Conservation (phyloP, 2,329 filamentous ascomycete species). For the Paecilomyces formosus region DNA sequence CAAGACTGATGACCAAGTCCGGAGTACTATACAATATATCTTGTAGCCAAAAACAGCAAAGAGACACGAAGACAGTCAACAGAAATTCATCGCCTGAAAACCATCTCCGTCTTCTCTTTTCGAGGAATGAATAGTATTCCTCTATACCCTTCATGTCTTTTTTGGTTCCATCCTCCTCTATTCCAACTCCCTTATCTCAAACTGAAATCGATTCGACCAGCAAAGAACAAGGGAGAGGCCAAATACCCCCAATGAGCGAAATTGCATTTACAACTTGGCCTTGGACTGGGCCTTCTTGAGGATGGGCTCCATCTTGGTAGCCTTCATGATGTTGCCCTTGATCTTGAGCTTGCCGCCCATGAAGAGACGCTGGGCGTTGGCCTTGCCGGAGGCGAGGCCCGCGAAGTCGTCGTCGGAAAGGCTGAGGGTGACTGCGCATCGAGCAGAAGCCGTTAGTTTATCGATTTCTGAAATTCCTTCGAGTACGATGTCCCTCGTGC, state of each 20-base stretch:
- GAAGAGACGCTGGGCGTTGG: slow-evolving; percentile 90
- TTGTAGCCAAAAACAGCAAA: neutral
- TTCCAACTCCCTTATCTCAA: neutral
- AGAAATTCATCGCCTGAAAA: neutral
- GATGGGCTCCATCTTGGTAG: slow-evolving; percentile 91
- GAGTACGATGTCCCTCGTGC: neutral
- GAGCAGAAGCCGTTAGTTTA: neutral
- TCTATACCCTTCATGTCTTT: neutral
- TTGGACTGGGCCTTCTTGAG: slow-evolving; percentile 79
- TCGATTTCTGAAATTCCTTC: neutral
- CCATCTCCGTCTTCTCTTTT: neutral
- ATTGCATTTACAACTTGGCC: slow-evolving; percentile 67
- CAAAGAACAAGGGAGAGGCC: neutral
- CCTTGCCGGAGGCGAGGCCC: slow-evolving; percentile 75
- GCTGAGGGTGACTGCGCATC: slow-evolving; percentile 63
- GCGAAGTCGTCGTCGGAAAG: slow-evolving; percentile 83
- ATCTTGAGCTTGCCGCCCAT: slow-evolving; percentile 99
- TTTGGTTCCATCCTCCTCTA: neutral
- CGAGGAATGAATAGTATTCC: neutral
- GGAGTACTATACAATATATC: neutral
- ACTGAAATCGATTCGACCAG: neutral
- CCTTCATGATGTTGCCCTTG: slow-evolving; percentile 96
- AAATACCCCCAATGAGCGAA: neutral
- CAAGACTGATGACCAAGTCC: neutral
- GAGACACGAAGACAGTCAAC: neutral